These are phyloP conservation scores for Malus hybrid DNA, from an alignment of 331 rosid species.

Conservation along the genomic window DNA sequence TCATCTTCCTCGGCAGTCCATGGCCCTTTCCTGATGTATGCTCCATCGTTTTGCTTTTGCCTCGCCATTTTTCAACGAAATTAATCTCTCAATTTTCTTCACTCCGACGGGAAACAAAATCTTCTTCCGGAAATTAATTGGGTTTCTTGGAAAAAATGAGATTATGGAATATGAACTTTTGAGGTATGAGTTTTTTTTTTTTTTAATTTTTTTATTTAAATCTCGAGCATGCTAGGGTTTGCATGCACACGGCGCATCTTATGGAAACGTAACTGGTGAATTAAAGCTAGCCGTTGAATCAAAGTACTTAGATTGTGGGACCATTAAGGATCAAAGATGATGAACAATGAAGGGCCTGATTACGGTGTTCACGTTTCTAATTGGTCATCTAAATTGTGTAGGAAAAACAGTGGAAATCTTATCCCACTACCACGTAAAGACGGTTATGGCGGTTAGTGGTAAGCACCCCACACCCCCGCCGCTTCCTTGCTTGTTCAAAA, in stretches of 20 bases:
- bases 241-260: not conserved
- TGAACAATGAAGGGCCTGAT: not conserved
- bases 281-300: not conserved
- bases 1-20: constrained; percentile 31
- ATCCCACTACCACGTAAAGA: constrained; percentile 4
- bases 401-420: not conserved
- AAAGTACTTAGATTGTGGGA: not conserved
- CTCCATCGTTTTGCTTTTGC: not conserved
- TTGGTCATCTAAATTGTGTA: not conserved
- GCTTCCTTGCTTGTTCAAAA: constrained; percentile 10
- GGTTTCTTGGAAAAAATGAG: not conserved
- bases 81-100: not conserved
- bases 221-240: not conserved
- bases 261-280: not conserved
- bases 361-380: not conserved
- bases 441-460: constrained; percentile 52
- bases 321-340: not conserved
- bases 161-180: not conserved
- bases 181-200: not conserved
- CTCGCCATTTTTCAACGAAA: constrained; percentile 10
- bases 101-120: not conserved
- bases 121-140: not conserved
- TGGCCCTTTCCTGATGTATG: constrained; percentile 17
- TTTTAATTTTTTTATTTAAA: too few species aligned
- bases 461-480: constrained; percentile 24